phyloP scores from a whole-genome alignment of 2,329 filamentous ascomycete species.

The Botrytis aclada region DNA sequence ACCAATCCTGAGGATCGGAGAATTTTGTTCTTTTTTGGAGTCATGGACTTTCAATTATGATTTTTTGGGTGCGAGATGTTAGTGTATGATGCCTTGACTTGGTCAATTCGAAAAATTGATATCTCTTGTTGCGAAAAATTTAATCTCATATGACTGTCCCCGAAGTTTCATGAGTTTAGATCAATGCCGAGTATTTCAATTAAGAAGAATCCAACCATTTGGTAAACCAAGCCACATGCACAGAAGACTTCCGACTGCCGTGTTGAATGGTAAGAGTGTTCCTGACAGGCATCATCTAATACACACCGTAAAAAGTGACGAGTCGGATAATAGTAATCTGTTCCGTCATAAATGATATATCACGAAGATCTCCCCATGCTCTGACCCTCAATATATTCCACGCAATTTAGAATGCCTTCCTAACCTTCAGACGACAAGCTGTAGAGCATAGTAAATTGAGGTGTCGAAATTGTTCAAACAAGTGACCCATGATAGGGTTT shows the following conservation, averaged over 20 bases:
- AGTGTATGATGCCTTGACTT: neutral
- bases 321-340: neutral
- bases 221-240: neutral
- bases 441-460: neutral
- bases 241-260: neutral
- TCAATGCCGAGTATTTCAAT: neutral
- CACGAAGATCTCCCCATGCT: neutral
- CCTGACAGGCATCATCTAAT: neutral
- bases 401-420: neutral
- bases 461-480: neutral
- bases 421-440: neutral
- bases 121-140: neutral
- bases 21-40: neutral
- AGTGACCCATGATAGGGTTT: neutral
- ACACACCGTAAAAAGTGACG: neutral
- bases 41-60: neutral
- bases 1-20: neutral
- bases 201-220: neutral
- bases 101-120: neutral
- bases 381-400: neutral
- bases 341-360: constrained; percentile 1
- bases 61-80: neutral
- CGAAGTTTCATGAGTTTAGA: neutral
- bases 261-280: neutral
- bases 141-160: neutral